phyloP scores from a whole-genome alignment of 306 rosid genomes.

The Macrotyloma uniflorum region DNA sequence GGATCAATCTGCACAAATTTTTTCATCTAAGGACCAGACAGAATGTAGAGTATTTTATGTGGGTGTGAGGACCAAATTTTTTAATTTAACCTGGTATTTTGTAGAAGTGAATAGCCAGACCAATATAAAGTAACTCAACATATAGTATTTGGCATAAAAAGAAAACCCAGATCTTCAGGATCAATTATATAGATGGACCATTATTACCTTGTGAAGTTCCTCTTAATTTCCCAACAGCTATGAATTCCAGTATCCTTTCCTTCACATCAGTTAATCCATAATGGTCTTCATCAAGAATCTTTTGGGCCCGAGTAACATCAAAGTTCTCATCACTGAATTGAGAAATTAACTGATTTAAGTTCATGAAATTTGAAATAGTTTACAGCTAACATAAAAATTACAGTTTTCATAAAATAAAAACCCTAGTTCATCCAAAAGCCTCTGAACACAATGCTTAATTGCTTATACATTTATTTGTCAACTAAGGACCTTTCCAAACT shows the following conservation, averaged over 20 bases:
- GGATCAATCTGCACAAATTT: background rate
- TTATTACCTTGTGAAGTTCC: constrained; percentile 91
- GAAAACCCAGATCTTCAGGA: constrained; percentile 6
- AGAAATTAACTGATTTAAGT: constrained; percentile 35
- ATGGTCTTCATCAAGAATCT: constrained; percentile 98
- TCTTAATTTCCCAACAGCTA: constrained; percentile 97
- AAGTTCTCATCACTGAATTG: constrained; percentile 91
- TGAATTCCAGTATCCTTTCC: constrained; percentile 96
- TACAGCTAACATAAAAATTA: constrained; percentile 12
- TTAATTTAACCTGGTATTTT: background rate
- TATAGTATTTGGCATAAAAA: constrained; percentile 11
- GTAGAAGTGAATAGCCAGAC: constrained; percentile 29
- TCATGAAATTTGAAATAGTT: background rate
- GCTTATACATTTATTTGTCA: constrained; percentile 11
- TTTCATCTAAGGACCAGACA: background rate
- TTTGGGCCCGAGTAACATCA: constrained; percentile 85
- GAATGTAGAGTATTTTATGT: background rate
- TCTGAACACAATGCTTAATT: background rate
- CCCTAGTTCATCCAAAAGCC: constrained; percentile 22
- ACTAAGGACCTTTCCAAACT: constrained; percentile 10
- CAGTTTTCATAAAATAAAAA: constrained; percentile 10
- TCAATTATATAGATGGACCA: constrained; percentile 18
- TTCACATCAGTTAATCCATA: constrained; percentile 95
- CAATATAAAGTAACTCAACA: background rate
- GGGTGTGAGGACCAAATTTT: background rate